Percentiles rank a stretch among this genome's conserved stretches.
Conservation (phyloP, 2,329 filamentous ascomycete species). For the Fusarium nelsonii region DNA sequence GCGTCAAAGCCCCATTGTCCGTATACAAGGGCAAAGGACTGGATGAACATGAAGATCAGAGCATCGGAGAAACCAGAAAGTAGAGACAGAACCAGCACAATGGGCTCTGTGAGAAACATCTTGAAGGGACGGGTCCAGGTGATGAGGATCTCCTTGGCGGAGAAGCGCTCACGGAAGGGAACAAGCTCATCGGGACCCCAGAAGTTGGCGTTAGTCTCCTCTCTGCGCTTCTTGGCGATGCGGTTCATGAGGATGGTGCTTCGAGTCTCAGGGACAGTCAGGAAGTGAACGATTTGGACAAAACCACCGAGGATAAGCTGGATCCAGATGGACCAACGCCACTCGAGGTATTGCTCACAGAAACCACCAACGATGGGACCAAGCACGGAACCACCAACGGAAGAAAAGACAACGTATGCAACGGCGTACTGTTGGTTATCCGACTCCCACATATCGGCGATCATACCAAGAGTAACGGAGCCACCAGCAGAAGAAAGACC, state of each 20-base stretch:
- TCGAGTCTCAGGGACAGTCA: slow-evolving; percentile 82
- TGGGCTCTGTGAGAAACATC: slow-evolving; percentile 81
- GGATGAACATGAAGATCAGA: slow-evolving; percentile 82
- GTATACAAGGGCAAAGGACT: slow-evolving; percentile 77
- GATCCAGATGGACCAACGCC: slow-evolving; percentile 85
- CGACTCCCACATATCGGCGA: slow-evolving; percentile 79
- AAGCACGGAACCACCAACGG: slow-evolving; percentile 80
- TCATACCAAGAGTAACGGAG: slow-evolving; percentile 80
- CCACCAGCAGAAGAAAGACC: slow-evolving; percentile 79
- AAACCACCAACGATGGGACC: slow-evolving; percentile 85
- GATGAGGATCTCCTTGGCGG: slow-evolving; percentile 65
- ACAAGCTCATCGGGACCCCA: slow-evolving; percentile 80
- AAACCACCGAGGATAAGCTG: slow-evolving; percentile 82
- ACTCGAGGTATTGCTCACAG: slow-evolving; percentile 73
- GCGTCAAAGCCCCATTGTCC: slow-evolving; percentile 73
- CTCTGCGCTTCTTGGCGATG: slow-evolving; percentile 80
- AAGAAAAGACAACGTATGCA: slow-evolving; percentile 82
- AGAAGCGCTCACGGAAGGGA: slow-evolving; percentile 70
- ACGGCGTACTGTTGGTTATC: slow-evolving; percentile 81
- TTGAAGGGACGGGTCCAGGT: slow-evolving; percentile 75
- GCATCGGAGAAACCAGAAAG: slow-evolving; percentile 80
- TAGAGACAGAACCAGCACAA: slow-evolving; percentile 76
- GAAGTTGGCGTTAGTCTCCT: slow-evolving; percentile 69
- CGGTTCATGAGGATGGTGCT: slow-evolving; percentile 81
- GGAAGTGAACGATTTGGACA: slow-evolving; percentile 74